Percentiles rank a stretch among this genome's conserved stretches.
Conservation (phyloP, 2,329 filamentous ascomycete genomes). For the Ceratocystis destructans region DNA sequence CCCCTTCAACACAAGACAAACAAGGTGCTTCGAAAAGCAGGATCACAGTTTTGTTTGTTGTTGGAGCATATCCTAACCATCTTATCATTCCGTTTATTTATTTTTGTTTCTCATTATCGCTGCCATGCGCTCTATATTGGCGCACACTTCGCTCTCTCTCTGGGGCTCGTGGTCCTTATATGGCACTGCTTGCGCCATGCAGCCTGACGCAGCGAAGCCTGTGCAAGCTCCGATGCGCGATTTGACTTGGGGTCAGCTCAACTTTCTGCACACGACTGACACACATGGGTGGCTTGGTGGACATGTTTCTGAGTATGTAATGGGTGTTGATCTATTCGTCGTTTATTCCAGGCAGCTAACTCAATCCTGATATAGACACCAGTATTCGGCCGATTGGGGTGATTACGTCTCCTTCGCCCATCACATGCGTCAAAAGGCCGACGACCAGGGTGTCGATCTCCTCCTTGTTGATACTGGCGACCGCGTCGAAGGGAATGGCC, state of each 20-base stretch:
- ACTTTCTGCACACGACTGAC: constrained; percentile 94
- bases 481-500: constrained; percentile 80
- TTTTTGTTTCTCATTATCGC: not conserved
- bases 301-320: constrained; percentile 69
- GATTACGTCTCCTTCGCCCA: constrained; percentile 90
- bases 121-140: not conserved
- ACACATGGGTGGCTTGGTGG: constrained; percentile 93
- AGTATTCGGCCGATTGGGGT: constrained; percentile 93
- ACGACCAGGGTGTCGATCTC: constrained; percentile 66
- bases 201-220: constrained; percentile 68
- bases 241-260: constrained; percentile 83
- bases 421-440: constrained; percentile 65
- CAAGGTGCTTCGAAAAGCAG: not conserved
- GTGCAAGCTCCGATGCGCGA: constrained; percentile 69
- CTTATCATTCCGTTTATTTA: not conserved
- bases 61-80: not conserved
- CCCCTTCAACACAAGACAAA: not conserved
- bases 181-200: constrained; percentile 37
- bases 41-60: not conserved
- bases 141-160: constrained; percentile 22
- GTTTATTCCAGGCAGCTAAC: not conserved
- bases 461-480: constrained; percentile 95
- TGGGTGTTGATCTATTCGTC: not conserved
- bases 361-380: constrained; percentile 41
- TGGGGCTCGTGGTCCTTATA: constrained; percentile 20